Percentiles rank a stretch among this genome's conserved stretches.
Conservation (phyloP, 768 basidiomycete species). For the Fomitopsis serialis region DNA sequence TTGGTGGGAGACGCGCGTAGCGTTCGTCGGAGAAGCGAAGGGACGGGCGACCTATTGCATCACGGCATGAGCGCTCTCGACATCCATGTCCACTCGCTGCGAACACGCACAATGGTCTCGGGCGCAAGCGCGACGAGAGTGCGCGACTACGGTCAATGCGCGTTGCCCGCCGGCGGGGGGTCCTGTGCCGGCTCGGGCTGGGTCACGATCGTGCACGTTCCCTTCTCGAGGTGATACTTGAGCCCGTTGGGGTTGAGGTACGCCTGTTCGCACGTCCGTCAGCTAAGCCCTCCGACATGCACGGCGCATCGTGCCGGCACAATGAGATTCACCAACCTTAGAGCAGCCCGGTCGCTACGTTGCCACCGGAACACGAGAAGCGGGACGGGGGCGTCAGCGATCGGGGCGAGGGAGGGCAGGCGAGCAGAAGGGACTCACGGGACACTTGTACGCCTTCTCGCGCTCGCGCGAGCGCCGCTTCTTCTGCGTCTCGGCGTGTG, state of each 20-base stretch:
- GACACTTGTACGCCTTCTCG: constrained; percentile 45
- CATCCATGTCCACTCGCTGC: too few relatives aligned
- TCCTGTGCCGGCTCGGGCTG: neutral
- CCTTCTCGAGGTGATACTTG: constrained; percentile 64
- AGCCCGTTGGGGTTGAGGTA: constrained; percentile 66
- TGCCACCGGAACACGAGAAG: neutral
- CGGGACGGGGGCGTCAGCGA: neutral
- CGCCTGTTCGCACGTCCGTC: constrained; percentile 27
- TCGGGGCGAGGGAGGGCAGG: neutral
- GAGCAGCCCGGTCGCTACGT: constrained; percentile 34
- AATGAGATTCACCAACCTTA: constrained; percentile 33
- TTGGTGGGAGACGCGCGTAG: too few relatives aligned
- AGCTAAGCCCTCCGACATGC: neutral
- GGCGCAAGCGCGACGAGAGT: constrained; percentile 2
- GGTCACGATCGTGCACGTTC: constrained; percentile 43
- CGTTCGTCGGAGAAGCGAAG: too few relatives aligned
- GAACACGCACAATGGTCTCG: too few relatives aligned
- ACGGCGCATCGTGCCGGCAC: neutral
- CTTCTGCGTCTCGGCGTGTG: neutral
- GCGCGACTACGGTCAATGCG: neutral
- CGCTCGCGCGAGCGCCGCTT: constrained; percentile 20
- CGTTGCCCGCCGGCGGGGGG: neutral
- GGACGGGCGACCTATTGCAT: too few relatives aligned
- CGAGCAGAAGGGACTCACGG: constrained; percentile 28
- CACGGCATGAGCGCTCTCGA: too few relatives aligned